These are phyloP conservation scores for Ogataea allantospora DNA, from an alignment of 805 yeast species.

Conservation along the genomic window DNA sequence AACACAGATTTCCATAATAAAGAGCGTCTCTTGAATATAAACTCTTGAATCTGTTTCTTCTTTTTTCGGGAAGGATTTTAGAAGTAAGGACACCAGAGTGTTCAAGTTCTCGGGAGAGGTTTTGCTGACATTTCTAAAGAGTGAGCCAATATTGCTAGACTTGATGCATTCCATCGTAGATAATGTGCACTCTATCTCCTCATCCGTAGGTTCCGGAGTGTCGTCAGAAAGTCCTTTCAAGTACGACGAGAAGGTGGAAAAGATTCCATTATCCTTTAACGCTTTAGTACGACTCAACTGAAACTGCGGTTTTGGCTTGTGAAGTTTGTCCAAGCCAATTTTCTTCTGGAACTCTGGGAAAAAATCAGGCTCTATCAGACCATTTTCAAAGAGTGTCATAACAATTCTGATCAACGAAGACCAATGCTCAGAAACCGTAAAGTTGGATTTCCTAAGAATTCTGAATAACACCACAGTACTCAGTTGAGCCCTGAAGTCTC, in stretches of 20 bases:
- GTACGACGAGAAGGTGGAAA: slow-evolving; percentile 89
- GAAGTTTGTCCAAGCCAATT: slow-evolving; percentile 50
- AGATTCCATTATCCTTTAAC: slow-evolving; percentile 71
- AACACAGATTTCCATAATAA: slow-evolving; percentile 33
- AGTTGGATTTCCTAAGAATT: slow-evolving; percentile 58
- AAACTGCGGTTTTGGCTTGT: slow-evolving; percentile 64
- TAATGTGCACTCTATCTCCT: slow-evolving; percentile 82
- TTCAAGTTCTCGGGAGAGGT: slow-evolving; percentile 37
- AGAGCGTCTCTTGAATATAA: slow-evolving; percentile 31
- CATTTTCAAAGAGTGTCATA: slow-evolving; percentile 65
- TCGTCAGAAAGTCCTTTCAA: slow-evolving; percentile 85
- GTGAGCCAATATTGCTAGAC: slow-evolving; percentile 57
- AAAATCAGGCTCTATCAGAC: slow-evolving; percentile 63
- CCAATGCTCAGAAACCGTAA: slow-evolving; percentile 57
- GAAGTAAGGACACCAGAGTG: slow-evolving; percentile 33
- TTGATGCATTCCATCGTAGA: slow-evolving; percentile 81
- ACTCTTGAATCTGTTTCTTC: slow-evolving; percentile 29
- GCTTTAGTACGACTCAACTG: slow-evolving; percentile 62
- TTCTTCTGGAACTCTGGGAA: slow-evolving; percentile 64
- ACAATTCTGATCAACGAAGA: slow-evolving; percentile 54
- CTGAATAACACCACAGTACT: slow-evolving; percentile 84
- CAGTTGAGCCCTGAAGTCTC: slow-evolving; percentile 87
- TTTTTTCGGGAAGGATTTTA: slow-evolving; percentile 35
- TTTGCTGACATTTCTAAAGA: slow-evolving; percentile 52
- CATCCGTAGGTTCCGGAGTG: slow-evolving; percentile 88